Conservation (phyloP, 257 asterid genomes). For the Solanum pinnatisectum region DNA sequence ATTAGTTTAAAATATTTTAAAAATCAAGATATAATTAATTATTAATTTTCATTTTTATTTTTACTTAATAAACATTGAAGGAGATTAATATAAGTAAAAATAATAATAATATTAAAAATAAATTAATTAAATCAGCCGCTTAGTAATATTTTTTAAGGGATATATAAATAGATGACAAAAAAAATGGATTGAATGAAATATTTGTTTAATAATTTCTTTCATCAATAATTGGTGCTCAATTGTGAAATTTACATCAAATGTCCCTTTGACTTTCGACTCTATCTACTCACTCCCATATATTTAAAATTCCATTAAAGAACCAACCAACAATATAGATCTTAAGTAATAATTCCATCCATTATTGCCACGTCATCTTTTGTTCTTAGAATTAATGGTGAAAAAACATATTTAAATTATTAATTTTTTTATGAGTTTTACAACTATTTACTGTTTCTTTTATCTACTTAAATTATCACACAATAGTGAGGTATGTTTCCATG, state of each 20-base stretch:
- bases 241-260: not conserved
- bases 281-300: not conserved
- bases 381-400: not conserved
- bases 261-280: not conserved
- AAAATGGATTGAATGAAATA: not conserved
- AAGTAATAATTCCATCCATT: not conserved
- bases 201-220: not conserved
- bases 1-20: not conserved
- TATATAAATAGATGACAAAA: not conserved
- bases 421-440: not conserved
- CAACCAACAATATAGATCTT: not conserved
- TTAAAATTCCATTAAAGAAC: not conserved
- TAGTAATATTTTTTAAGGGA: not conserved
- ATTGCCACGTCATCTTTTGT: not conserved
- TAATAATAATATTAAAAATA: not conserved
- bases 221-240: constrained; percentile 6
- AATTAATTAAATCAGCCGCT: not conserved
- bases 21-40: not conserved
- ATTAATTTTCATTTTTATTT: not conserved
- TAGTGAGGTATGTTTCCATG: no score
- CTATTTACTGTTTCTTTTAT: not conserved
- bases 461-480: not conserved
- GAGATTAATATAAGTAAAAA: not conserved
- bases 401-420: no score
- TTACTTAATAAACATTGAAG: not conserved